Conservation (phyloP, 2,329 filamentous ascomycete species). For the Stachybotrys echinatus region DNA sequence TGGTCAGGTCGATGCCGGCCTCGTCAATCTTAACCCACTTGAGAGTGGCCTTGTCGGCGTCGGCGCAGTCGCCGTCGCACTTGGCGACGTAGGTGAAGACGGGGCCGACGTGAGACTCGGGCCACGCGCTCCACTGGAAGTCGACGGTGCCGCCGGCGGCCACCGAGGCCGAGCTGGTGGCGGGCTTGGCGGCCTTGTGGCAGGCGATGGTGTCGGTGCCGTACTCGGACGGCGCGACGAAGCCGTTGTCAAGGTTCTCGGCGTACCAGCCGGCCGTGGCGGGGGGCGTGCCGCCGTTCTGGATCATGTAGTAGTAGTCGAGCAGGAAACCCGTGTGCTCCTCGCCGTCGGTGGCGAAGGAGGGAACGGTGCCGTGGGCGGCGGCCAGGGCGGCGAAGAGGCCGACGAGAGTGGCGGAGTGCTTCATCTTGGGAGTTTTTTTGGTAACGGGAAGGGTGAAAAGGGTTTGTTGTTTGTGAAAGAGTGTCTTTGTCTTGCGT, state of each 20-base stretch:
- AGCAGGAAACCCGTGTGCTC: constrained; percentile 1
- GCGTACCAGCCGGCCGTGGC: constrained; percentile 26
- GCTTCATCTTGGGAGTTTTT: constrained; percentile 1
- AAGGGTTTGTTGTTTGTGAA: too few species aligned
- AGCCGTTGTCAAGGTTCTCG: constrained; percentile 41
- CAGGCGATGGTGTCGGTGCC: constrained; percentile 38
- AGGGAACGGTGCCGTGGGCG: background rate
- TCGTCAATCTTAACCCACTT: constrained; percentile 61
- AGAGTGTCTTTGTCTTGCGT: too few species aligned
- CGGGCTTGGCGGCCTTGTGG: constrained; percentile 34
- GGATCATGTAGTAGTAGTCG: background rate
- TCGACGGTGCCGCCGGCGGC: constrained; percentile 33
- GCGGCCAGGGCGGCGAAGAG: background rate
- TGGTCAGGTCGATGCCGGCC: constrained; percentile 42
- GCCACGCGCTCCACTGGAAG: constrained; percentile 37
- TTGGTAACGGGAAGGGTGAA: background rate
- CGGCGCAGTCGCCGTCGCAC: constrained; percentile 51
- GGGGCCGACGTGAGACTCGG: constrained; percentile 41
- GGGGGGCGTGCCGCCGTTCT: constrained; percentile 2
- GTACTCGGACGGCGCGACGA: constrained; percentile 37
- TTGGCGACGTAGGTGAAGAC: constrained; percentile 60
- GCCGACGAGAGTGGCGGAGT: background rate
- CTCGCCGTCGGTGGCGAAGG: background rate
- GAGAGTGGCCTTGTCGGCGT: constrained; percentile 45
- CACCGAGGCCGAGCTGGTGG: constrained; percentile 28